Evolutionary conservation across 139 green algal genomes (phyloP).

Genomic region (Limnomonas spitsbergensis): DNA sequence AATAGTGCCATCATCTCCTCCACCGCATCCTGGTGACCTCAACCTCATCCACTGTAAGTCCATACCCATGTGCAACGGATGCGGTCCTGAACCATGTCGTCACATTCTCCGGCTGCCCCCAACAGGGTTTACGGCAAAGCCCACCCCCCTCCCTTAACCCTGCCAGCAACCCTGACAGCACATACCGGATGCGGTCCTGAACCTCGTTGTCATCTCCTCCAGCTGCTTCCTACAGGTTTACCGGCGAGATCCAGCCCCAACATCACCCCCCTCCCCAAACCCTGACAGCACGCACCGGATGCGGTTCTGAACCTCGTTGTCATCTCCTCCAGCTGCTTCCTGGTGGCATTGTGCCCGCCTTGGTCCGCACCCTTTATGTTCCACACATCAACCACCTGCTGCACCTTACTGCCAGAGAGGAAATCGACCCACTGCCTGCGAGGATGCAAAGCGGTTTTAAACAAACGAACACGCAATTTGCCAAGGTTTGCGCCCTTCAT

Average conservation of each 20-base stretch:
- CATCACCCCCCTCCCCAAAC: no score
- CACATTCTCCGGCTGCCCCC: no score
- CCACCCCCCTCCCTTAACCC: background rate
- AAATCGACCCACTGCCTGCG: background rate
- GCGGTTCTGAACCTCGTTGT: background rate
- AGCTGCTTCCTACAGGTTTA: background rate
- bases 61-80: no score
- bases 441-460: no score
- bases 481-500: no score
- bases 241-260: background rate
- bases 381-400: conserved; percentile 5
- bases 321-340: conserved; percentile 9
- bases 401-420: background rate
- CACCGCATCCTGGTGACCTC: no score
- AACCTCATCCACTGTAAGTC: no score
- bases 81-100: no score
- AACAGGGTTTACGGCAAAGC: no score
- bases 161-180: background rate
- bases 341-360: background rate
- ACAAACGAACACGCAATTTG: no score
- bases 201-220: background rate
- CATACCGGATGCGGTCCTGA: background rate
- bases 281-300: no score
- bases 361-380: conserved; percentile 2
- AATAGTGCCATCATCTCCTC: no score